Evolutionary conservation across 805 yeast species (phyloP).

Genomic region (Starmerella vaccinii): DNA sequence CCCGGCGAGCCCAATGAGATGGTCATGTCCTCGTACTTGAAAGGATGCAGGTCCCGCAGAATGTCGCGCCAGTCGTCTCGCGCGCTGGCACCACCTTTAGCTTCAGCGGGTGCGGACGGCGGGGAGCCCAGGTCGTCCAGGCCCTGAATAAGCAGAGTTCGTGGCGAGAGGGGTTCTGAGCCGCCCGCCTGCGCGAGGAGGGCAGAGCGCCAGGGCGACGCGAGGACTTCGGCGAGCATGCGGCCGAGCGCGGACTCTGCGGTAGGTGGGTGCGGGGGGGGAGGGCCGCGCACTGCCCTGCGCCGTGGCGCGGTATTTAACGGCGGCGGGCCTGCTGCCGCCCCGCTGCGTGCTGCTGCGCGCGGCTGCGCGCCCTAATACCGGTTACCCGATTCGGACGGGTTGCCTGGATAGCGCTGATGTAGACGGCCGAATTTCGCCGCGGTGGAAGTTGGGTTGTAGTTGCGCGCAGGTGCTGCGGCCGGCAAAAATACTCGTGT

Average conservation of each 20-base stretch:
- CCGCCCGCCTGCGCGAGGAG: slow-evolving; percentile 3
- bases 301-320: too few species aligned
- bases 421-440: not conserved
- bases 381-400: slow-evolving; percentile 5
- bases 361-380: slow-evolving; percentile 1
- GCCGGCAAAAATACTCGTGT: not conserved
- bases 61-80: slow-evolving; percentile 3
- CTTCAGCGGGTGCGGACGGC: not conserved
- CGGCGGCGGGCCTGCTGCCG: not conserved
- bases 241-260: not conserved
- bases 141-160: slow-evolving; percentile 8
- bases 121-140: slow-evolving; percentile 1
- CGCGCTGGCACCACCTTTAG: not conserved
- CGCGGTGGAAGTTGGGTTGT: too few species aligned
- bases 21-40: slow-evolving; percentile 1
- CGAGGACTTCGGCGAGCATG: not conserved
- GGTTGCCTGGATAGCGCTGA: not conserved
- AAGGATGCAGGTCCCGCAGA: not conserved
- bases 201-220: not conserved
- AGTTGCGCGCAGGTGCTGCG: too few species aligned
- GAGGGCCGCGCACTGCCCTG: too few species aligned
- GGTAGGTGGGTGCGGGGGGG: too few species aligned
- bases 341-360: too few species aligned
- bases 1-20: slow-evolving; percentile 1
- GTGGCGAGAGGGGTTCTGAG: slow-evolving; percentile 7